Percentiles rank a stretch among this genome's conserved stretches.
These are phyloP conservation scores for Zelonia costaricensis DNA, from an alignment of 208 protist species.

Conservation along the genomic window DNA sequence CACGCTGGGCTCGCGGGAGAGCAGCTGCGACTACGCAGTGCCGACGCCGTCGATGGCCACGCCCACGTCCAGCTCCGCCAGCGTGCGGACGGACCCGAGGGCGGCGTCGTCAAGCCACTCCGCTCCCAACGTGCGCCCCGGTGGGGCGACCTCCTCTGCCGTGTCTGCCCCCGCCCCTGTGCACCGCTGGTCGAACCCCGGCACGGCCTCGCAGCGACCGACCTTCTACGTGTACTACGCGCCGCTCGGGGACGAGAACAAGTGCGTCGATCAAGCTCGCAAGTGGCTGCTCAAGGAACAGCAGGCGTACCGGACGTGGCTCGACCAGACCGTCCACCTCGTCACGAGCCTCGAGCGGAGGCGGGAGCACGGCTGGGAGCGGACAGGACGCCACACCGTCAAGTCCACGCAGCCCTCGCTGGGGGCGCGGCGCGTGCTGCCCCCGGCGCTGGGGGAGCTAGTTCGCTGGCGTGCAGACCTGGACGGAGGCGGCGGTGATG, in stretches of 20 bases:
- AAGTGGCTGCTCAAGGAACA: slow-evolving; percentile 56
- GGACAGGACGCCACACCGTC: not conserved
- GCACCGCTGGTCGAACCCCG: not conserved
- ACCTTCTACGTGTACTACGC: slow-evolving; percentile 70
- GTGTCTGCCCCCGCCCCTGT: too few relatives aligned
- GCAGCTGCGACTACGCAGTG: slow-evolving; percentile 18
- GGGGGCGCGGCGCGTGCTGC: slow-evolving; percentile 30
- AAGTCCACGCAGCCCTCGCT: slow-evolving; percentile 10
- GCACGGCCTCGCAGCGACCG: slow-evolving; percentile 8
- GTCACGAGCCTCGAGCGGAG: slow-evolving; percentile 23
- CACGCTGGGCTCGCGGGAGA: slow-evolving; percentile 2
- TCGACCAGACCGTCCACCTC: slow-evolving; percentile 25
- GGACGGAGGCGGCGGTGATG: not conserved
- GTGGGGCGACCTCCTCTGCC: too few relatives aligned
- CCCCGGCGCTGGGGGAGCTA: slow-evolving; percentile 50
- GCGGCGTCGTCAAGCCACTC: too few relatives aligned
- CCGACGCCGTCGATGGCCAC: not conserved
- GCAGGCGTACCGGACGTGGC: slow-evolving; percentile 44
- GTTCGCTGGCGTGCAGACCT: slow-evolving; percentile 52
- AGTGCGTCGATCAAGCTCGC: slow-evolving; percentile 43
- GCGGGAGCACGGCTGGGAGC: slow-evolving; percentile 18
- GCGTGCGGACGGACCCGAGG: too few relatives aligned
- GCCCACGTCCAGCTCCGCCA: not conserved
- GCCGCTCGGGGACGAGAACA: slow-evolving; percentile 49
- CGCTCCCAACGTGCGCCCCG: too few relatives aligned